Evolutionary conservation across 2,329 filamentous ascomycete genomes (phyloP).

Genomic region (Microsporum ferrugineum): DNA sequence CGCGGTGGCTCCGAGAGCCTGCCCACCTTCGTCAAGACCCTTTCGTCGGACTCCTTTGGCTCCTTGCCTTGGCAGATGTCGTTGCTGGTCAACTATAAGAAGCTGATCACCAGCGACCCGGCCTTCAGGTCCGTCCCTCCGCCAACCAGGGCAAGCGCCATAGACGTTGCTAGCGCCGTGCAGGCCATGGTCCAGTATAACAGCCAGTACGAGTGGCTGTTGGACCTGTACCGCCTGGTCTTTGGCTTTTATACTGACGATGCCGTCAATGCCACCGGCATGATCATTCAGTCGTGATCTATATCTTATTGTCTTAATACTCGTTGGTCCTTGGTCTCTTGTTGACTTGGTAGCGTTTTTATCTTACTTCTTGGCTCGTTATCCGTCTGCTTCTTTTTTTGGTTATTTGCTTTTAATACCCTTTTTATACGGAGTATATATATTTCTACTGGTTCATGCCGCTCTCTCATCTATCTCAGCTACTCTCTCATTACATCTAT

Average conservation of each 20-base stretch:
- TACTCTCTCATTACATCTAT: not conserved
- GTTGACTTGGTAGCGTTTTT: not conserved
- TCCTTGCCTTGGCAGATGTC: conserved; percentile 56
- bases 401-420: not conserved
- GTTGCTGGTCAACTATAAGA: conserved; percentile 68
- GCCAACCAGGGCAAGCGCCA: conserved; percentile 38
- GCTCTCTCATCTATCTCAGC: not conserved
- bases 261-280: conserved; percentile 53
- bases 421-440: not conserved
- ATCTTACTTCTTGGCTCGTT: not conserved
- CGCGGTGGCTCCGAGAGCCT: conserved; percentile 49
- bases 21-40: conserved; percentile 61
- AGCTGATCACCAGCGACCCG: conserved; percentile 62
- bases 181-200: conserved; percentile 57
- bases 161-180: conserved; percentile 72
- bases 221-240: conserved; percentile 70
- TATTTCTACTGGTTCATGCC: not conserved
- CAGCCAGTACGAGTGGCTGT: conserved; percentile 65
- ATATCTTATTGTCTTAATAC: not conserved
- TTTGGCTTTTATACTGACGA: conserved; percentile 79
- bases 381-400: not conserved
- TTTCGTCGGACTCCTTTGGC: conserved; percentile 71
- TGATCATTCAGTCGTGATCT: conserved; percentile 31
- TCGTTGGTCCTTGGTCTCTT: not conserved
- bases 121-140: conserved; percentile 43